Percentiles rank a stretch among this genome's conserved stretches.
phyloP scores from a whole-genome alignment of 257 asterid species.

The Ajuga chamaepitys region DNA sequence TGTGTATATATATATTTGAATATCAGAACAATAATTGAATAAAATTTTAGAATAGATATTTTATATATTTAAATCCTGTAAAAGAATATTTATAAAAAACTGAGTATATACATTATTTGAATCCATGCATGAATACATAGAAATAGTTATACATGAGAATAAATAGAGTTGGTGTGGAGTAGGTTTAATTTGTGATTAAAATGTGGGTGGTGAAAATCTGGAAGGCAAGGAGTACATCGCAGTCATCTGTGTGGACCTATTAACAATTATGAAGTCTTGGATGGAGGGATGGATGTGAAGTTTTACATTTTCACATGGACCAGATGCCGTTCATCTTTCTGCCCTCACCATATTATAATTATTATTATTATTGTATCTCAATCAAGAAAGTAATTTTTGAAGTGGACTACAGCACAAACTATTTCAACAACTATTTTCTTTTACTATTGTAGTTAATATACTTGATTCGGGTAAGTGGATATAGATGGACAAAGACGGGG shows the following conservation, averaged over 20 bases:
- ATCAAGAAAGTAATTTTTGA: neutral
- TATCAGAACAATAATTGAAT: too few relatives aligned
- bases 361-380: neutral
- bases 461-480: too few relatives aligned
- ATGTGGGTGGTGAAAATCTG: slow-evolving; percentile 17
- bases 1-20: too few relatives aligned
- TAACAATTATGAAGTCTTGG: slow-evolving; percentile 9
- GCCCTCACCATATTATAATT: neutral
- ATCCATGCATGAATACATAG: too few relatives aligned
- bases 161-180: neutral
- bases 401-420: slow-evolving; percentile 12
- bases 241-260: slow-evolving; percentile 6
- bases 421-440: neutral
- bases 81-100: too few relatives aligned
- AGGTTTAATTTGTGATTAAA: neutral
- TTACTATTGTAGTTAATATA: neutral
- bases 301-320: slow-evolving; percentile 20
- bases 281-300: slow-evolving; percentile 14
- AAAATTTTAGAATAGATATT: too few relatives aligned
- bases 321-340: slow-evolving; percentile 23
- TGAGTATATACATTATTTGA: too few relatives aligned
- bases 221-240: slow-evolving; percentile 5
- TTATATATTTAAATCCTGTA: too few relatives aligned
- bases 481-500: too few relatives aligned
- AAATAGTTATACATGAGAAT: too few relatives aligned